Conservation (phyloP, 2,329 filamentous ascomycete species). For the Boeremia exigua region DNA sequence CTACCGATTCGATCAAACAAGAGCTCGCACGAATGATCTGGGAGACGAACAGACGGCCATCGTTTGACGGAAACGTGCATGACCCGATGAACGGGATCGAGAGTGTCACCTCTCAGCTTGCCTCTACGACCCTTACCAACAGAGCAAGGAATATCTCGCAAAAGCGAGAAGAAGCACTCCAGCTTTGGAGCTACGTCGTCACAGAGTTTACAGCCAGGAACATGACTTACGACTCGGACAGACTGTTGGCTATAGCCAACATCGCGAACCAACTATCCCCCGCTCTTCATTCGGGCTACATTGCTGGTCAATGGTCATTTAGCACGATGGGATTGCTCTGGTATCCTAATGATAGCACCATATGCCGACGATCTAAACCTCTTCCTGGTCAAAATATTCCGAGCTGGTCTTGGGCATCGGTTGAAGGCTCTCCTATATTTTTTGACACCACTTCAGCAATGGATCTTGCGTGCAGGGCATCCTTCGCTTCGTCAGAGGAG, state of each 20-base stretch:
- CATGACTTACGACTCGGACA: constrained; percentile 42
- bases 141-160: constrained; percentile 21
- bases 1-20: constrained; percentile 44
- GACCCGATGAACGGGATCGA: constrained; percentile 22
- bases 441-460: constrained; percentile 46
- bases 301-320: constrained; percentile 47
- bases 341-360: constrained; percentile 42
- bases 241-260: constrained; percentile 39
- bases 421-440: constrained; percentile 45
- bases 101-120: constrained; percentile 39
- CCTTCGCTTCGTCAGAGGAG: constrained; percentile 33
- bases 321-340: constrained; percentile 44
- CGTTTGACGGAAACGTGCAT: constrained; percentile 10
- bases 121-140: constrained; percentile 34
- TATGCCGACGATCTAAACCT: constrained; percentile 32
- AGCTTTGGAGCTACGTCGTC: constrained; percentile 45
- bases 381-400: constrained; percentile 31
- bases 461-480: constrained; percentile 43
- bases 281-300: constrained; percentile 39
- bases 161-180: constrained; percentile 37
- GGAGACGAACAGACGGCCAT: constrained; percentile 21
- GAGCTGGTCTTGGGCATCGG: constrained; percentile 47
- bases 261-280: constrained; percentile 38
- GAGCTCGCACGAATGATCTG: constrained; percentile 37
- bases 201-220: constrained; percentile 45